Evolutionary conservation across 331 rosid genomes (phyloP), one percentile per base, ranked within the genome.

Genomic region (Malus hybrid): DNA sequence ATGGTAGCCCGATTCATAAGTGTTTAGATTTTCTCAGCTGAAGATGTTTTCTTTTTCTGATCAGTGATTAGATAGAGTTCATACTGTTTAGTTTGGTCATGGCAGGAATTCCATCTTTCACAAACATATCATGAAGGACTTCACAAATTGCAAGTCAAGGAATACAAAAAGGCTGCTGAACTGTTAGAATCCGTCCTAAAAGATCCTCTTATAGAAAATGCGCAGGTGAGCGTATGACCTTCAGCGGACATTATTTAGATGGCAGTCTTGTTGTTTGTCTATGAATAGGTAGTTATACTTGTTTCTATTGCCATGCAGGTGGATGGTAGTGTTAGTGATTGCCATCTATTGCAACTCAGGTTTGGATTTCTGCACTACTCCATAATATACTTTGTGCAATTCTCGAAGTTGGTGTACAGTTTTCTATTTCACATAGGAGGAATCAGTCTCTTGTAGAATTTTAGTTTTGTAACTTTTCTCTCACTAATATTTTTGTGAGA

Each of bases 91-190:
- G 1, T 70, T 57, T 27, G 83, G 29, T 77, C 46, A 36, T 77
- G 44, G 83, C 92, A 94, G 99, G 99, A 94, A 85, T 94, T 92
- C 84, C 96, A 89, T 87, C 87, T 94, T 39, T 87, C 99, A 72
- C 96, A 94, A 82, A 90, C 93, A 70, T 94, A 94, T 79, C 99
- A 92, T 75, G 97, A 92, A 42, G 99, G 99, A 33, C 96, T 94
- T 71, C 91, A 85, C 65, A 92, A 87, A 82, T 82, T 94, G 76
- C 93, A 94, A 86, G 84, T 87, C 16, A 90, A 92, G 84, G 96
- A 90, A 20, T 94, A 85, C 72, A 93, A 87, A 64, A 90, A 88
- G 87, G 97, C 99, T 36, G 84, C 86, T 0, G 83, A 94, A 80
- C 88, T 94, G 60, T 86, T 94, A 73, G 97, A 94, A 56, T 89